These are phyloP conservation scores for Hypoxylon lienhwacheense DNA, from an alignment of 495 filamentous ascomycete species.

Conservation along the genomic window DNA sequence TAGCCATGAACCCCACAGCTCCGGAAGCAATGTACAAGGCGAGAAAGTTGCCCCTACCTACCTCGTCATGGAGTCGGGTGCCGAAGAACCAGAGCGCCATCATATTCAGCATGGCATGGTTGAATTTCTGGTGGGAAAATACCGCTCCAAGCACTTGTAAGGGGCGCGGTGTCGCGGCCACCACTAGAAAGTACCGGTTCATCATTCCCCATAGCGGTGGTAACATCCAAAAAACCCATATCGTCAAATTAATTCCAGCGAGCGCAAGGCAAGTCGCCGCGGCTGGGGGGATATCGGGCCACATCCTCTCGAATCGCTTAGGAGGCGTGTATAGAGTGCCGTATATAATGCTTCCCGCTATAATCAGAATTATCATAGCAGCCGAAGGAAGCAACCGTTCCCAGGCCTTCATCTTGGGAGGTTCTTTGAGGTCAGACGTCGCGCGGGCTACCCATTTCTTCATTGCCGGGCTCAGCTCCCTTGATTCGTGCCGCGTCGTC, in stretches of 20 bases:
- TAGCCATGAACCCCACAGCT: constrained; percentile 63
- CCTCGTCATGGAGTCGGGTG: constrained; percentile 71
- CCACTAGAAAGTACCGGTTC: constrained; percentile 75
- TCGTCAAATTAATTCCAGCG: constrained; percentile 62
- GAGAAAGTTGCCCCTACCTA: constrained; percentile 83
- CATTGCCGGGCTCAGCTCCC: constrained; percentile 41
- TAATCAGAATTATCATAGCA: constrained; percentile 55
- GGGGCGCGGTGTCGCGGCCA: constrained; percentile 68
- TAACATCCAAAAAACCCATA: constrained; percentile 66
- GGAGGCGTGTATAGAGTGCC: constrained; percentile 67
- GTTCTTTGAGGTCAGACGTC: constrained; percentile 47
- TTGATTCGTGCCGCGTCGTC: constrained; percentile 34
- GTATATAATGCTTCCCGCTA: constrained; percentile 57
- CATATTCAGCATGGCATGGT: constrained; percentile 76
- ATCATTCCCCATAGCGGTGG: constrained; percentile 72
- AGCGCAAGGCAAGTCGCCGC: constrained; percentile 73
- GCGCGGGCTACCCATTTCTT: constrained; percentile 42
- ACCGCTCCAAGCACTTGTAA: constrained; percentile 66
- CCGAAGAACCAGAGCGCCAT: constrained; percentile 55
- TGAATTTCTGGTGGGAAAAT: constrained; percentile 74
- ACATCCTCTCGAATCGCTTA: constrained; percentile 59
- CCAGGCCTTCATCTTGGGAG: constrained; percentile 51
- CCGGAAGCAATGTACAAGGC: constrained; percentile 73
- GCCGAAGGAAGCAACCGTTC: constrained; percentile 68
- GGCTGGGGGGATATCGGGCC: constrained; percentile 73